These are phyloP conservation scores for Coccomyxa sp. DNA, from an alignment of 139 green algal species.

Conservation along the genomic window DNA sequence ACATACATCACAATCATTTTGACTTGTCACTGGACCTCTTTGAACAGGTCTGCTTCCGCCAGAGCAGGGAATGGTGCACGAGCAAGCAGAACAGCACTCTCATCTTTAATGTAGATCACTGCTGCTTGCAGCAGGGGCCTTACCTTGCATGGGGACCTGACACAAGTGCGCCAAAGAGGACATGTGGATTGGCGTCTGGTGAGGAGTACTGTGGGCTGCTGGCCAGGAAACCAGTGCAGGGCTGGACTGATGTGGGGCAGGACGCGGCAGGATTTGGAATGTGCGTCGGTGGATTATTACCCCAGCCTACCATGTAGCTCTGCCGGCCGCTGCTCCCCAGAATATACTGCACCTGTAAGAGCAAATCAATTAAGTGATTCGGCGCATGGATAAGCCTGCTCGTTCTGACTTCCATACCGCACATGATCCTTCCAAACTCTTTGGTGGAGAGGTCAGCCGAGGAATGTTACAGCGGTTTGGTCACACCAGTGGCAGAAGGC, in stretches of 20 bases:
- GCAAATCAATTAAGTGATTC: neutral
- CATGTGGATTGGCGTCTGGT: slow-evolving; percentile 45
- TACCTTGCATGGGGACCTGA: slow-evolving; percentile 24
- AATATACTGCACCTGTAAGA: slow-evolving; percentile 45
- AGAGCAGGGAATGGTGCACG: no score
- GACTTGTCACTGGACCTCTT: no score
- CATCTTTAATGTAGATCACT: no score
- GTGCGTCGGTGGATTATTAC: slow-evolving; percentile 34
- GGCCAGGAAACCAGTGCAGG: neutral
- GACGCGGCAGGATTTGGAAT: slow-evolving; percentile 44
- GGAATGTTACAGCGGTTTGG: neutral
- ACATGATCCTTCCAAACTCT: no score
- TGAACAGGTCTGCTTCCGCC: no score
- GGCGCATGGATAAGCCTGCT: no score
- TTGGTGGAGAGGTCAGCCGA: neutral
- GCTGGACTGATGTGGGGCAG: slow-evolving; percentile 25
- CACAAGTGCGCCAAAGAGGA: slow-evolving; percentile 57
- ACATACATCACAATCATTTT: no score
- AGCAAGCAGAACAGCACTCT: no score
- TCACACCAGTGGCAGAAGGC: neutral
- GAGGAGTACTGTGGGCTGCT: slow-evolving; percentile 34
- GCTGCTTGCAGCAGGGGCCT: neutral
- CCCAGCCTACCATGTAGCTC: slow-evolving; percentile 39
- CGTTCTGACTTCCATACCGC: no score
- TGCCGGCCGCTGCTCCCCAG: slow-evolving; percentile 33